phyloP scores from a whole-genome alignment of 2,329 filamentous ascomycete genomes.

The Cladosporium sphaerospermum region DNA sequence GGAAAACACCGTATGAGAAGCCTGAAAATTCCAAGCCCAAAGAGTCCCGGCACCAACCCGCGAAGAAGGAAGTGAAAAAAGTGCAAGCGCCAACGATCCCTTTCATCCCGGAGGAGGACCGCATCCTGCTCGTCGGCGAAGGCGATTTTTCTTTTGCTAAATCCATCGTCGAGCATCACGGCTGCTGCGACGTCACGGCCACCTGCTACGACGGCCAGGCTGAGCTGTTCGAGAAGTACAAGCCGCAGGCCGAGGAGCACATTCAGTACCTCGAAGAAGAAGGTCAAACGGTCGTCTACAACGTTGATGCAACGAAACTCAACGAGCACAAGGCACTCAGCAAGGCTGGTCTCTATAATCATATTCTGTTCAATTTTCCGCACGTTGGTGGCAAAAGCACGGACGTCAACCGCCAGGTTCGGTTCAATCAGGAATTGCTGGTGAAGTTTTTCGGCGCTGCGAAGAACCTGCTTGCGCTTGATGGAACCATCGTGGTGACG shows the following conservation, averaged over 20 bases:
- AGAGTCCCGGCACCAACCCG: slow-evolving; percentile 6
- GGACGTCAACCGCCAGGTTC: slow-evolving; percentile 89
- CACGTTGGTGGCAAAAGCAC: slow-evolving; percentile 89
- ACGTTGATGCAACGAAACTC: slow-evolving; percentile 63
- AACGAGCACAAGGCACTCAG: slow-evolving; percentile 39
- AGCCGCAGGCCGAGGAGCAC: slow-evolving; percentile 61
- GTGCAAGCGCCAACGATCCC: slow-evolving; percentile 54
- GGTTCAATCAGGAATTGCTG: slow-evolving; percentile 78
- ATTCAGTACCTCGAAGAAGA: slow-evolving; percentile 48
- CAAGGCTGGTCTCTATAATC: slow-evolving; percentile 55
- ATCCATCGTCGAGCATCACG: slow-evolving; percentile 59
- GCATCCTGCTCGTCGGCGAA: slow-evolving; percentile 72
- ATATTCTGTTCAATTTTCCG: slow-evolving; percentile 92
- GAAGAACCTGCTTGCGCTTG: slow-evolving; percentile 46
- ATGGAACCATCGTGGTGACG: slow-evolving; percentile 67
- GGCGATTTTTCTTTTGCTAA: slow-evolving; percentile 73
- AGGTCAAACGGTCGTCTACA: slow-evolving; percentile 49
- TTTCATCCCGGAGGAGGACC: slow-evolving; percentile 54
- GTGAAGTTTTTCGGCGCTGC: slow-evolving; percentile 60
- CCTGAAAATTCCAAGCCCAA: slow-evolving; percentile 1
- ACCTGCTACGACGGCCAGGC: slow-evolving; percentile 59
- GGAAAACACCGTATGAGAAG: slow-evolving; percentile 7
- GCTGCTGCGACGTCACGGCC: slow-evolving; percentile 60
- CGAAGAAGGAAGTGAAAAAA: slow-evolving; percentile 23
- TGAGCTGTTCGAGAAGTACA: slow-evolving; percentile 57